Percentiles rank a stretch among this genome's conserved stretches.
phyloP scores from a whole-genome alignment of 495 filamentous ascomycete genomes.

The Aspergillus kassunensis region DNA sequence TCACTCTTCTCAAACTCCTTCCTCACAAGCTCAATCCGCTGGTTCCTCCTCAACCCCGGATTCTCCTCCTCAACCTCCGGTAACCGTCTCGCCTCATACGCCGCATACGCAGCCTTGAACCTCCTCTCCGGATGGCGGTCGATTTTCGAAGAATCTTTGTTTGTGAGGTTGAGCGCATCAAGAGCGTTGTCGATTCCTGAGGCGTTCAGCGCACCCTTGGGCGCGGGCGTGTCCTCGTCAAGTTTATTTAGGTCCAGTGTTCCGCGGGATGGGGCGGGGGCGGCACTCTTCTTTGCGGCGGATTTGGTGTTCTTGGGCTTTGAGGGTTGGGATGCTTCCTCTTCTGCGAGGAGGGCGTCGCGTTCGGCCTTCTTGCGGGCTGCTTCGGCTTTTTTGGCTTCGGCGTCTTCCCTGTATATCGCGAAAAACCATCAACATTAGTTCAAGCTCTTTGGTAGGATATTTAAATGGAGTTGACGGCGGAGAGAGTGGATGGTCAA shows the following conservation, averaged over 20 bases:
- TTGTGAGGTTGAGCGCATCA: slow-evolving; percentile 70
- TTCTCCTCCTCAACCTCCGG: slow-evolving; percentile 80
- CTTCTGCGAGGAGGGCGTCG: slow-evolving; percentile 75
- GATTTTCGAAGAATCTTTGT: slow-evolving; percentile 54
- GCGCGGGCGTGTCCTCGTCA: slow-evolving; percentile 45
- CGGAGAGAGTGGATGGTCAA: too few species aligned
- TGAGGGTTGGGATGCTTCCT: slow-evolving; percentile 62
- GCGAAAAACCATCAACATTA: not conserved
- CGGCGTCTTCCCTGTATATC: slow-evolving; percentile 67
- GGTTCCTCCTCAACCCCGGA: slow-evolving; percentile 69
- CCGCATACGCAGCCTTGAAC: slow-evolving; percentile 83
- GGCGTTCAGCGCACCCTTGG: slow-evolving; percentile 60
- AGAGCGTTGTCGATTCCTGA: slow-evolving; percentile 88
- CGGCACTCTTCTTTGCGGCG: slow-evolving; percentile 59
- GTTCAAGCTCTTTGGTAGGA: too few species aligned
- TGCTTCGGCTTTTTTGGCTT: slow-evolving; percentile 78
- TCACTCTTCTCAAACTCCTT: slow-evolving; percentile 91
- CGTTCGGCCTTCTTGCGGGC: slow-evolving; percentile 86
- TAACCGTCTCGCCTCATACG: slow-evolving; percentile 77
- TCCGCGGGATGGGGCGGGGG: slow-evolving; percentile 30
- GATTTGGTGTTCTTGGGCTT: slow-evolving; percentile 60
- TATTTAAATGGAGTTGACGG: too few species aligned
- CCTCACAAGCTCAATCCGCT: slow-evolving; percentile 70
- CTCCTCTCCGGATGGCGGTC: slow-evolving; percentile 83
- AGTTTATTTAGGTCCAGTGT: slow-evolving; percentile 66